Percentiles rank a stretch among this genome's conserved stretches.
phyloP scores from a whole-genome alignment of 2,329 filamentous ascomycete genomes.

The Leptographium radiaticola region DNA sequence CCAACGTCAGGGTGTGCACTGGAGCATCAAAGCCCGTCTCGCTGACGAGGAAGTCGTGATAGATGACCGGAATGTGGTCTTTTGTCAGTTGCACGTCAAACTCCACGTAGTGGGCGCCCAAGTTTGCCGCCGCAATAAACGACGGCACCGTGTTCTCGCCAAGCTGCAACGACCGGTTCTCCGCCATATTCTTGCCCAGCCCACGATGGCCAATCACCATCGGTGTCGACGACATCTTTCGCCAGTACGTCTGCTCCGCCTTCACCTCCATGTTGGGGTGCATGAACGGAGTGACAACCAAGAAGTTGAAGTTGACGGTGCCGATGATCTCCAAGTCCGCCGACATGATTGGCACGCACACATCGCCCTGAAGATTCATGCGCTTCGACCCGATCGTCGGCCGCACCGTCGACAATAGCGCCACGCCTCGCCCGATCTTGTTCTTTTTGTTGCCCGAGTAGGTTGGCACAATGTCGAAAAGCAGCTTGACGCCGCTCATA shows the following conservation, averaged over 20 bases:
- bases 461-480: constrained; percentile 92
- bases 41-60: constrained; percentile 95
- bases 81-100: constrained; percentile 97
- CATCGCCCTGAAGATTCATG: constrained; percentile 85
- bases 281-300: constrained; percentile 85
- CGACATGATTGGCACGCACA: constrained; percentile 82
- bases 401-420: constrained; percentile 74
- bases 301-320: constrained; percentile 90
- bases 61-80: constrained; percentile 94
- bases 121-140: constrained; percentile 88
- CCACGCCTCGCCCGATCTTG: constrained; percentile 80
- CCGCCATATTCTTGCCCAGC: constrained; percentile 78
- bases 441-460: constrained; percentile 83
- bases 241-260: constrained; percentile 91
- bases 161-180: constrained; percentile 77
- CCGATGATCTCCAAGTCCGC: constrained; percentile 83
- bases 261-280: constrained; percentile 91
- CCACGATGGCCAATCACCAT: constrained; percentile 67
- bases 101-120: constrained; percentile 66
- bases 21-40: constrained; percentile 96
- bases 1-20: constrained; percentile 84
- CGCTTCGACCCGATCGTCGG: constrained; percentile 70
- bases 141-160: constrained; percentile 94
- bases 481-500: constrained; percentile 66
- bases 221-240: constrained; percentile 65